Evolutionary conservation across 2,329 filamentous ascomycete species (phyloP).

Genomic region (Pseudocercospora cruenta): DNA sequence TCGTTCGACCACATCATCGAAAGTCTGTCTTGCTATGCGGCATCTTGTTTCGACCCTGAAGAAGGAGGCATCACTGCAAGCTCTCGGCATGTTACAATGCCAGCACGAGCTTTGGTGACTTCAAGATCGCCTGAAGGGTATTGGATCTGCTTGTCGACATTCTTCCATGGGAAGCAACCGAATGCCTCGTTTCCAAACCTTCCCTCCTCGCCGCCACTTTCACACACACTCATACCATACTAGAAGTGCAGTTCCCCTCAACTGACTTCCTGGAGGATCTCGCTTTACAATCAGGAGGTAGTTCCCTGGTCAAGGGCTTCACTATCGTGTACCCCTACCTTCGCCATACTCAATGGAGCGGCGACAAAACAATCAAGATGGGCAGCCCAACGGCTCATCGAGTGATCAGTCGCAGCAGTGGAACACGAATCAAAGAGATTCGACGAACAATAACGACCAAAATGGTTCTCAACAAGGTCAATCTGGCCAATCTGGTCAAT

Average conservation of each 20-base stretch:
- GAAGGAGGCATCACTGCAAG: neutral
- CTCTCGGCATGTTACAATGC: neutral
- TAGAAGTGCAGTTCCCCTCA: neutral
- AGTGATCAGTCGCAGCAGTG: neutral
- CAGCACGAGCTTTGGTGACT: neutral
- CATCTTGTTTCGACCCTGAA: slow-evolving; percentile 5
- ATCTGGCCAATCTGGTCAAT: neutral
- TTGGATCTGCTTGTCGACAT: neutral
- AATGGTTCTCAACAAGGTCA: neutral
- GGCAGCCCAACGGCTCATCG: neutral
- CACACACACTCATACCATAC: neutral
- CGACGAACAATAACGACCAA: neutral
- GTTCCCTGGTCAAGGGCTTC: neutral
- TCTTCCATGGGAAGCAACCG: neutral
- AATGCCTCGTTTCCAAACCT: neutral
- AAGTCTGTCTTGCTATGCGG: slow-evolving; percentile 1
- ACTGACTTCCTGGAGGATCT: neutral
- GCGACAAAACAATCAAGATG: neutral
- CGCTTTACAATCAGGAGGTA: neutral
- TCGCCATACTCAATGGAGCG: neutral
- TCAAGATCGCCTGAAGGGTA: neutral
- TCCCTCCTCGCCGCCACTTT: neutral
- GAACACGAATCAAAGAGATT: neutral
- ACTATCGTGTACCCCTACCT: neutral
- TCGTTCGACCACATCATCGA: slow-evolving; percentile 4